Percentiles rank a stretch among this genome's conserved stretches.
Evolutionary conservation across 306 rosid species (phyloP).

Genomic region (Cucurbita maxima): DNA sequence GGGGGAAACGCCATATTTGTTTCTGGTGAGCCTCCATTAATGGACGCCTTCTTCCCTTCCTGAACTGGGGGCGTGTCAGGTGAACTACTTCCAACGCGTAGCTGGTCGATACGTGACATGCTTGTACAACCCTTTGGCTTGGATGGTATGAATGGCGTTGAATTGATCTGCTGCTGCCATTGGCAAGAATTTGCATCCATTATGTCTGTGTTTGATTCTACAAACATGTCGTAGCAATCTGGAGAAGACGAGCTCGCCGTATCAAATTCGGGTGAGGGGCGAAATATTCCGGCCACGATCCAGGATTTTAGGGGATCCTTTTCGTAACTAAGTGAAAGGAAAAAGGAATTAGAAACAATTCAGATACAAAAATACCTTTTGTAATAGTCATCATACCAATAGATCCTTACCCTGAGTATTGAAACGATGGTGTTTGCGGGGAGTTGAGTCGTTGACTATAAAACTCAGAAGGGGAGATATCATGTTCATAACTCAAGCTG

Average conservation of each 20-base stretch:
- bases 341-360: neutral
- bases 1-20: slow-evolving; percentile 69
- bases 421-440: slow-evolving; percentile 33
- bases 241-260: neutral
- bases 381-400: neutral
- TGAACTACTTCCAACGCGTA: slow-evolving; percentile 21
- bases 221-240: neutral
- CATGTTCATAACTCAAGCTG: slow-evolving; percentile 6
- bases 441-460: slow-evolving; percentile 9
- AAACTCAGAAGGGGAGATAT: slow-evolving; percentile 10
- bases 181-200: neutral
- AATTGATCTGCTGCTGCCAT: neutral
- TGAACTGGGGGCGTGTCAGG: slow-evolving; percentile 30
- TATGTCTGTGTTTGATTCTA: neutral
- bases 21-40: slow-evolving; percentile 45
- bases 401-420: slow-evolving; percentile 33
- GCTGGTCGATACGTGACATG: slow-evolving; percentile 6
- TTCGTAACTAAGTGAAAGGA: neutral
- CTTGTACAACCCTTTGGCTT: neutral
- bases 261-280: neutral
- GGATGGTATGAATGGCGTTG: neutral
- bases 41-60: slow-evolving; percentile 7
- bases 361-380: neutral
- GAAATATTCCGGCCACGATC: neutral
- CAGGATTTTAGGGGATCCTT: neutral